A percentile compares a stretch with the other conserved stretches of the same genome.
These are phyloP conservation scores for Euclidium syriacum DNA, from an alignment of 345 rosid species.

Conservation along the genomic window DNA sequence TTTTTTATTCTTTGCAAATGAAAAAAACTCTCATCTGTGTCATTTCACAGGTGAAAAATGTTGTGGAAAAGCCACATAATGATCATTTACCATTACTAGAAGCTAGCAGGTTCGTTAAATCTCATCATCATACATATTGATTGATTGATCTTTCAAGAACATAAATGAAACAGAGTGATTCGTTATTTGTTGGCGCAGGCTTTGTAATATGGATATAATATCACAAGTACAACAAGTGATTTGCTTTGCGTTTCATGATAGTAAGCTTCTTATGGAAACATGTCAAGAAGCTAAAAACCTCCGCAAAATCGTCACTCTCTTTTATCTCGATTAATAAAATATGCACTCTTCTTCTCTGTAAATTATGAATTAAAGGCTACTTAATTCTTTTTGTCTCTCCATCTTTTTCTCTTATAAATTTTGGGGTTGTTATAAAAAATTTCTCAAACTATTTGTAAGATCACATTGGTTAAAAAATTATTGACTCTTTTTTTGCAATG, in stretches of 20 bases:
- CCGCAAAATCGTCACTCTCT: constrained; percentile 85
- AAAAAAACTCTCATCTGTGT: constrained; percentile 1
- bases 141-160: constrained; percentile 9
- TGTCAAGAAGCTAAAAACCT: constrained; percentile 94
- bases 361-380: constrained; percentile 6
- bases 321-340: constrained; percentile 89
- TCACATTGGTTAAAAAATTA: neutral
- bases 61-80: constrained; percentile 77
- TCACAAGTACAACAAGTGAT: constrained; percentile 95
- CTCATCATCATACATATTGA: neutral
- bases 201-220: constrained; percentile 92
- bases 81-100: constrained; percentile 75
- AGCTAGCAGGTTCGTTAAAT: constrained; percentile 63
- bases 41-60: constrained; percentile 55
- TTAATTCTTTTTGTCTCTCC: too few species aligned
- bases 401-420: constrained; percentile 22
- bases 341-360: constrained; percentile 21
- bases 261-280: constrained; percentile 88
- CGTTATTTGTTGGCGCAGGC: constrained; percentile 49
- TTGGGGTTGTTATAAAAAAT: constrained; percentile 1
- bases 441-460: neutral
- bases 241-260: constrained; percentile 97
- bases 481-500: too few species aligned
- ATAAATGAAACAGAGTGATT: neutral
- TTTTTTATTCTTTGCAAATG: too few species aligned